These are phyloP conservation scores for Colletotrichum sidae DNA, from an alignment of 2,329 filamentous ascomycete species.

Conservation along the genomic window DNA sequence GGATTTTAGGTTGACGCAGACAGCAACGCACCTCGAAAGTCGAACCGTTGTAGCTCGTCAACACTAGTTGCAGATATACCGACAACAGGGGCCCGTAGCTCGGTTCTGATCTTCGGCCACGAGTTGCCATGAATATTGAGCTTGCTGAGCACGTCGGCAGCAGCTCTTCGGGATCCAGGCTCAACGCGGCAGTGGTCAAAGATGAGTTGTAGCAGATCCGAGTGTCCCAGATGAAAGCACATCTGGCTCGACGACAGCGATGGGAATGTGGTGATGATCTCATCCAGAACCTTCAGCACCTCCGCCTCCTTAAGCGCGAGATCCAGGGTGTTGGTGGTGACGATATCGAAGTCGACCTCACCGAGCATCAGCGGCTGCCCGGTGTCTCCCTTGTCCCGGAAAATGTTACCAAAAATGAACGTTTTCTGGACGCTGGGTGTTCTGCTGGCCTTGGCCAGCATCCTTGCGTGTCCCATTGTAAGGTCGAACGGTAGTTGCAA, in stretches of 20 bases:
- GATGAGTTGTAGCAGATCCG: constrained; percentile 85
- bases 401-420: constrained; percentile 90
- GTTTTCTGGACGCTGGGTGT: constrained; percentile 76
- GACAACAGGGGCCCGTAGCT: constrained; percentile 83
- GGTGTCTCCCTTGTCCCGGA: constrained; percentile 80
- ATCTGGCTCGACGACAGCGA: constrained; percentile 77
- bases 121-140: constrained; percentile 84
- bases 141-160: constrained; percentile 87
- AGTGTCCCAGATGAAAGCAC: constrained; percentile 93
- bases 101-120: constrained; percentile 85
- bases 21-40: constrained; percentile 77
- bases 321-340: constrained; percentile 85
- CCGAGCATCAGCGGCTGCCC: constrained; percentile 85
- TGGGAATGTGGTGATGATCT: constrained; percentile 85
- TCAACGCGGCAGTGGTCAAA: constrained; percentile 90
- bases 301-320: constrained; percentile 92
- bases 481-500: constrained; percentile 95
- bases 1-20: background rate
- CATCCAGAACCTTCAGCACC: constrained; percentile 92
- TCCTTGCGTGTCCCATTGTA: constrained; percentile 87
- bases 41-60: constrained; percentile 89
- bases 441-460: constrained; percentile 77
- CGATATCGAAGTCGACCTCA: constrained; percentile 96
- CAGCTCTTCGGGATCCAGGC: constrained; percentile 71
- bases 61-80: constrained; percentile 90